These are phyloP conservation scores for Cyberlindnera xylosilytica DNA, from an alignment of 805 yeast genomes.

Conservation along the genomic window DNA sequence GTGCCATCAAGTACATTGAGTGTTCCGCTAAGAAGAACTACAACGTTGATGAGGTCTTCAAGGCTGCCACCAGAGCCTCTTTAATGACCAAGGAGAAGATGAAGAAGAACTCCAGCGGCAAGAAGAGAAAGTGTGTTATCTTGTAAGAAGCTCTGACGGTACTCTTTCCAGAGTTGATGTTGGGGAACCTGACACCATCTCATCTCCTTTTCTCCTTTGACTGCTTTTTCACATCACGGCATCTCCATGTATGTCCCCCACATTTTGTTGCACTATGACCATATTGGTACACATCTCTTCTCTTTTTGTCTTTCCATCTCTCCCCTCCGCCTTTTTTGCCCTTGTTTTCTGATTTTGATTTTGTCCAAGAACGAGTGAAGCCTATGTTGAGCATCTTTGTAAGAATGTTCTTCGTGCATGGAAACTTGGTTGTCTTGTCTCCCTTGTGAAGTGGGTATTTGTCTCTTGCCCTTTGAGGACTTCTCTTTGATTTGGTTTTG, in stretches of 20 bases:
- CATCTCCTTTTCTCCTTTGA: background rate
- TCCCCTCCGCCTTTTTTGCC: too few species aligned
- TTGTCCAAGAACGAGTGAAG: too few species aligned
- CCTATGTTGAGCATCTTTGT: too few species aligned
- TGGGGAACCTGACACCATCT: too few species aligned
- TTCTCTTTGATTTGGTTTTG: too few species aligned
- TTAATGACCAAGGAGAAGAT: conserved; percentile 47
- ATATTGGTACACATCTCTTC: background rate
- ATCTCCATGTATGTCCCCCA: background rate
- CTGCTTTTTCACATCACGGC: background rate
- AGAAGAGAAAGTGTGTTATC: conserved; percentile 54
- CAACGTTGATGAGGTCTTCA: conserved; percentile 91
- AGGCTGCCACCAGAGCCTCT: conserved; percentile 89
- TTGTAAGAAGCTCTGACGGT: conserved; percentile 51
- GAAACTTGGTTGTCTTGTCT: too few species aligned
- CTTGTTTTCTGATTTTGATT: too few species aligned
- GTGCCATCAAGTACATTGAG: conserved; percentile 82
- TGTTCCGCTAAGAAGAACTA: conserved; percentile 90
- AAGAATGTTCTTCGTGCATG: too few species aligned
- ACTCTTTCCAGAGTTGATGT: too few species aligned
- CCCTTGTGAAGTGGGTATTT: too few species aligned
- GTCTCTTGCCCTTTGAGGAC: background rate
- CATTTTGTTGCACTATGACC: background rate
- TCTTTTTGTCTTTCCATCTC: background rate
- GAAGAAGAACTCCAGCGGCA: conserved; percentile 45